phyloP scores from a whole-genome alignment of 2,329 filamentous ascomycete genomes.

The Chrysoporthe puriensis region DNA sequence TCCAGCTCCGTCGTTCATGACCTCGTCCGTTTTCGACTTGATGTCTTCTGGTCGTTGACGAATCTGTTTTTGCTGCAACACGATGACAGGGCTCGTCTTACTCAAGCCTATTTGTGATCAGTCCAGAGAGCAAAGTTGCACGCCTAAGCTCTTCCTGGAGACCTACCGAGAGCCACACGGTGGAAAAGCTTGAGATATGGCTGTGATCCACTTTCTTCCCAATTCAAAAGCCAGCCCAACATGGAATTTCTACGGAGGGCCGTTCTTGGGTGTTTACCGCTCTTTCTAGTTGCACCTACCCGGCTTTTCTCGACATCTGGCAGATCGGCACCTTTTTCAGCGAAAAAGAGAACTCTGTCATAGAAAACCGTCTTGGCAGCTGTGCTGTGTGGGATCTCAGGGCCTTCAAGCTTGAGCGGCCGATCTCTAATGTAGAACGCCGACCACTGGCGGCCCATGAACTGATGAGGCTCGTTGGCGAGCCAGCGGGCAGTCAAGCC shows the following conservation, averaged over 20 bases:
- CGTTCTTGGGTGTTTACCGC: slow-evolving; percentile 30
- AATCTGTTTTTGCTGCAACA: slow-evolving; percentile 53
- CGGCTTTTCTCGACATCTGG: slow-evolving; percentile 5
- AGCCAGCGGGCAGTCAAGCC: slow-evolving; percentile 48
- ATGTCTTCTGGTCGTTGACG: slow-evolving; percentile 42
- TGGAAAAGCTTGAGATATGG: slow-evolving; percentile 61
- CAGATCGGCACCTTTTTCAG: slow-evolving; percentile 54
- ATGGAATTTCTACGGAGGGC: slow-evolving; percentile 38
- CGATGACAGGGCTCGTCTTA: slow-evolving; percentile 50
- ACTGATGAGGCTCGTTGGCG: slow-evolving; percentile 42
- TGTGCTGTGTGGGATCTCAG: slow-evolving; percentile 37
- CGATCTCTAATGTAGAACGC: slow-evolving; percentile 49
- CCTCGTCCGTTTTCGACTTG: slow-evolving; percentile 42
- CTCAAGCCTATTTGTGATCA: slow-evolving; percentile 49
- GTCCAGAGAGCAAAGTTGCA: not conserved
- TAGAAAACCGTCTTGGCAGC: slow-evolving; percentile 39
- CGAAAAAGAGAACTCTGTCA: slow-evolving; percentile 58
- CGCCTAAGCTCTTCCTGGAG: too few relatives aligned
- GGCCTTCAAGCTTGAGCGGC: slow-evolving; percentile 43
- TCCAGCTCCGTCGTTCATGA: slow-evolving; percentile 71
- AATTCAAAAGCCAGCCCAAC: slow-evolving; percentile 57
- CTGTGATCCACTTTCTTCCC: slow-evolving; percentile 48
- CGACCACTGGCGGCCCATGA: slow-evolving; percentile 52
- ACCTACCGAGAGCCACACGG: slow-evolving; percentile 57
- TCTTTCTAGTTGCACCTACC: slow-evolving; percentile 33